Percentiles rank a stretch among this genome's conserved stretches.
Conservation (phyloP, 1,284 basidiomycete genomes). For the Boletus mariae region DNA sequence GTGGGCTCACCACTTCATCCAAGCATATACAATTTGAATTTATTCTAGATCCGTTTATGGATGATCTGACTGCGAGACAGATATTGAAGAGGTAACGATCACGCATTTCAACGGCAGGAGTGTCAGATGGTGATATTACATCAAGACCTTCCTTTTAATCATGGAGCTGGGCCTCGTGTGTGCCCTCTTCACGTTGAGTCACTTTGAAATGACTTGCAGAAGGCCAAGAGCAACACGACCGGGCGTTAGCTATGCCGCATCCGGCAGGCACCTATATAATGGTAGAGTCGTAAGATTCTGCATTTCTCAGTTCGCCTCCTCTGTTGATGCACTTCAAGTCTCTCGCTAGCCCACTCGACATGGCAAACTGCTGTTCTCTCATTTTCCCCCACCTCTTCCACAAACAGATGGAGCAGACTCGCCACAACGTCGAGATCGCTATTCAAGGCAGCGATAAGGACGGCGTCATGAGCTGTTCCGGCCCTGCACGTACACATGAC, state of each 20-base stretch:
- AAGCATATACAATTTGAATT: slow-evolving; percentile 20
- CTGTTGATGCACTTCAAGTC: slow-evolving; percentile 27
- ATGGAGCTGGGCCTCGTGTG: slow-evolving; percentile 26
- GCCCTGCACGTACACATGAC: slow-evolving; percentile 33
- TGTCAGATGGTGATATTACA: slow-evolving; percentile 31
- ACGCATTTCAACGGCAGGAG: slow-evolving; percentile 31
- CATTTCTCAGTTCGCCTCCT: slow-evolving; percentile 12
- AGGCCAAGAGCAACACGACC: slow-evolving; percentile 16
- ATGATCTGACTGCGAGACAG: slow-evolving; percentile 27
- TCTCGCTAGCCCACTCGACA: slow-evolving; percentile 21
- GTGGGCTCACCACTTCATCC: slow-evolving; percentile 20
- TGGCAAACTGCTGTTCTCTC: slow-evolving; percentile 26
- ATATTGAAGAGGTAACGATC: slow-evolving; percentile 30
- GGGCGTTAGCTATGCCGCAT: slow-evolving; percentile 16
- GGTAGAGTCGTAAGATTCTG: slow-evolving; percentile 3
- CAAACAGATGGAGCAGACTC: slow-evolving; percentile 20
- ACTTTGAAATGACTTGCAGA: slow-evolving; percentile 15
- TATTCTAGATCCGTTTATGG: slow-evolving; percentile 22
- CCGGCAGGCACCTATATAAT: slow-evolving; percentile 23
- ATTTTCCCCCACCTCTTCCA: slow-evolving; percentile 21
- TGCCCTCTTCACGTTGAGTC: slow-evolving; percentile 19
- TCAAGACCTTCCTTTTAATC: slow-evolving; percentile 28
- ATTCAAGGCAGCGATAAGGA: slow-evolving; percentile 24
- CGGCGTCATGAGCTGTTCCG: slow-evolving; percentile 34
- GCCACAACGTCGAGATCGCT: slow-evolving; percentile 22